Percentiles rank a stretch among this genome's conserved stretches.
phyloP scores from a whole-genome alignment of 2,329 filamentous ascomycete species.

The Periconia macrospinosa region DNA sequence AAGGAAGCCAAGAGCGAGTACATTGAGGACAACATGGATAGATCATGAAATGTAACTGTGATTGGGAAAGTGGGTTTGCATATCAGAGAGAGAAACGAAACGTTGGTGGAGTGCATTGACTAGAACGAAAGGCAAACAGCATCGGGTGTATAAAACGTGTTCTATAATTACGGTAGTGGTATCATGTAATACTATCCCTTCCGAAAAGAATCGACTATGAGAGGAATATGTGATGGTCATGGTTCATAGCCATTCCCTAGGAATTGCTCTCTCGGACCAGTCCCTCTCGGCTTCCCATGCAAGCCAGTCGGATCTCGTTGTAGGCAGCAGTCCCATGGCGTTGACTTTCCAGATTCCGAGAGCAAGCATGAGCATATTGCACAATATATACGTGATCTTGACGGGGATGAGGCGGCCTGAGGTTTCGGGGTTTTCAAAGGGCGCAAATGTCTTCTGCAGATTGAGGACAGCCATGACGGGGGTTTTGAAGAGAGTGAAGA shows the following conservation, averaged over 20 bases:
- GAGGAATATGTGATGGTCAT: neutral
- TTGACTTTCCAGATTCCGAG: slow-evolving; percentile 97
- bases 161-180: neutral
- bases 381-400: slow-evolving; percentile 83
- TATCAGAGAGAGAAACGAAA: too few relatives aligned
- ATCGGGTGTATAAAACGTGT: neutral
- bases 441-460: slow-evolving; percentile 86
- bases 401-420: slow-evolving; percentile 73
- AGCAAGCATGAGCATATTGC: slow-evolving; percentile 81
- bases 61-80: too few relatives aligned
- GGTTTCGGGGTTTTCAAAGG: slow-evolving; percentile 83
- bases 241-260: slow-evolving; percentile 36
- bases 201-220: neutral
- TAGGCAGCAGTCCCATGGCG: slow-evolving; percentile 93
- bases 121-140: neutral
- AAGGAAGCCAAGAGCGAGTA: neutral
- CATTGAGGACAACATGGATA: too few relatives aligned
- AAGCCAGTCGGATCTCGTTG: slow-evolving; percentile 94
- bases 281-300: slow-evolving; percentile 82
- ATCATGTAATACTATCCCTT: neutral
- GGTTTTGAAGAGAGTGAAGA: slow-evolving; percentile 98
- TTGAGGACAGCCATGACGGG: slow-evolving; percentile 81
- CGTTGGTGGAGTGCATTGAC: neutral
- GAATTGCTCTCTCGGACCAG: slow-evolving; percentile 41
- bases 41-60: too few relatives aligned